A percentile compares a stretch with the other conserved stretches of the same genome.
phyloP scores from a whole-genome alignment of 768 basidiomycete genomes.

The Tylopilus subfusipes region DNA sequence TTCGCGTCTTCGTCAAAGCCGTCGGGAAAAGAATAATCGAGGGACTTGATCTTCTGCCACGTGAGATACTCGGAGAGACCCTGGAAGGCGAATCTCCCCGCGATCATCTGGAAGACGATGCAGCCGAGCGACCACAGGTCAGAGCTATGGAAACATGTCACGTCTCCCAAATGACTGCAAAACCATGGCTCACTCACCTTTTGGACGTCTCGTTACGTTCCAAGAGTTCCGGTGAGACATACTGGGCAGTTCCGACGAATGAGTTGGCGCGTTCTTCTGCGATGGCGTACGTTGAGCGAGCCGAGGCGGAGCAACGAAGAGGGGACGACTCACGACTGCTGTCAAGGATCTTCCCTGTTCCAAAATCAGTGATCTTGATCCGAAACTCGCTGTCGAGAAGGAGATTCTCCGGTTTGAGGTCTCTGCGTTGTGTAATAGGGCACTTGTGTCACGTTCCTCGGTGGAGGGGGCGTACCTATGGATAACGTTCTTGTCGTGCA shows the following conservation, averaged over 20 bases:
- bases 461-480: constrained; percentile 55
- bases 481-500: constrained; percentile 86
- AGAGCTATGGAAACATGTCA: constrained; percentile 47
- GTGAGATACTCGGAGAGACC: constrained; percentile 90
- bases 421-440: constrained; percentile 37
- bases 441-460: constrained; percentile 9
- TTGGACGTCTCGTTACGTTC: constrained; percentile 68
- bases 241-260: constrained; percentile 89
- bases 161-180: neutral
- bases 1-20: constrained; percentile 79
- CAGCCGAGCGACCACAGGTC: constrained; percentile 97
- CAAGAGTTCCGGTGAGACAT: constrained; percentile 84
- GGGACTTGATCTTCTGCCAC: constrained; percentile 88
- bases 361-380: constrained; percentile 96
- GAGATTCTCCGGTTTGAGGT: constrained; percentile 85
- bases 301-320: neutral
- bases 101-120: constrained; percentile 89
- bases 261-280: constrained; percentile 57
- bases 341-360: constrained; percentile 78
- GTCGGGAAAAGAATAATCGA: constrained; percentile 84
- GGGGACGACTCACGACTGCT: constrained; percentile 43
- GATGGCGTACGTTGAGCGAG: constrained; percentile 13
- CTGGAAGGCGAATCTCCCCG: constrained; percentile 88
- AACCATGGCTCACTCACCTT: constrained; percentile 46
- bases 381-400: constrained; percentile 83